These are phyloP conservation scores for Mycena kentingensis DNA, from an alignment of 768 basidiomycete species.

Conservation along the genomic window DNA sequence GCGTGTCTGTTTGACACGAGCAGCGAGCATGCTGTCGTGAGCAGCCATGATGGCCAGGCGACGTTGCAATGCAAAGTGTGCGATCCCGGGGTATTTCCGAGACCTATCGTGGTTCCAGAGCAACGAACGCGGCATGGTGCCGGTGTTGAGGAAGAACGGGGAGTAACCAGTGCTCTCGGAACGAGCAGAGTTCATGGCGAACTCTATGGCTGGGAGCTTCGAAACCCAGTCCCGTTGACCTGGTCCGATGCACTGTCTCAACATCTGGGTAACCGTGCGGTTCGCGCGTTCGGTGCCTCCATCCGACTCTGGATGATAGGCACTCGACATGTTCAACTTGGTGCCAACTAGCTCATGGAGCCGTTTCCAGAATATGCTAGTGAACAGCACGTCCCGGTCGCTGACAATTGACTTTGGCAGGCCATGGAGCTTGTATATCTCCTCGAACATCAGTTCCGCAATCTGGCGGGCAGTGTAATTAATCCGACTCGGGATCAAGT, in stretches of 20 bases:
- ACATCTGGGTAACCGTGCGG: constrained; percentile 26
- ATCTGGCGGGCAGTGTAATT: constrained; percentile 27
- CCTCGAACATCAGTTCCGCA: constrained; percentile 28
- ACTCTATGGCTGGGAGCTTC: constrained; percentile 17
- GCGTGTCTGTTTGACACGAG: constrained; percentile 32
- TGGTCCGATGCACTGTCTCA: constrained; percentile 20
- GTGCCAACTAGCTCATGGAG: constrained; percentile 16
- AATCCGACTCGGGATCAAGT: constrained; percentile 23
- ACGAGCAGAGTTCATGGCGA: neutral
- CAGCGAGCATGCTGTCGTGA: constrained; percentile 31
- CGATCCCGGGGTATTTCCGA: constrained; percentile 24
- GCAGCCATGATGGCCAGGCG: constrained; percentile 28
- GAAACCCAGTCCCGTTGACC: constrained; percentile 31
- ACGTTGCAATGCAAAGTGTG: constrained; percentile 20
- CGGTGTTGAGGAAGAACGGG: no score
- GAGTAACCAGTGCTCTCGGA: constrained; percentile 23
- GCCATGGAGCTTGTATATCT: constrained; percentile 32
- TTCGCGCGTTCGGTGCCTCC: constrained; percentile 21
- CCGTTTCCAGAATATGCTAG: constrained; percentile 26
- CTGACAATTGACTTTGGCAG: constrained; percentile 28
- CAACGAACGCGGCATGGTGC: constrained; percentile 5
- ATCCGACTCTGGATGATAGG: no score
- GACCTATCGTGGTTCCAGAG: constrained; percentile 16
- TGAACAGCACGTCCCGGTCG: constrained; percentile 33
- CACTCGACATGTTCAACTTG: constrained; percentile 16